A percentile compares a stretch with the other conserved stretches of the same genome.
Conservation (phyloP, 164 flowering plant species). For the Berberis thunbergii region DNA sequence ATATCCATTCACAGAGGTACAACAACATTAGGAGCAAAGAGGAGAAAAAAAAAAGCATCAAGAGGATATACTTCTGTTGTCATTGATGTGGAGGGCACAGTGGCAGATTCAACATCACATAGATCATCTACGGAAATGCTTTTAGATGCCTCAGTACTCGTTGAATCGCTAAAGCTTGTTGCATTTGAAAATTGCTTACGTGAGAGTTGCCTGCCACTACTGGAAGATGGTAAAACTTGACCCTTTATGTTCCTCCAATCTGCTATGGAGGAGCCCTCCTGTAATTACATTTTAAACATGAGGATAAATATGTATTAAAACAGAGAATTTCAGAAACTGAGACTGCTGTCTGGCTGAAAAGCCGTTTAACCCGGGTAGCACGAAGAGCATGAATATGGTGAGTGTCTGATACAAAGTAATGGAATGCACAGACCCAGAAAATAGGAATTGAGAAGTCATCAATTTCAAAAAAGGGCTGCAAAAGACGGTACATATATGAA, state of each 20-base stretch:
- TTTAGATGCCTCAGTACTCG: conserved; percentile 67
- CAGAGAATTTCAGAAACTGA: neutral
- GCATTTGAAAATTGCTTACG: conserved; percentile 58
- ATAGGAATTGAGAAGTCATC: no score
- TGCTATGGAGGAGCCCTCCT: conserved; percentile 54
- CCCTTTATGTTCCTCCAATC: conserved; percentile 67
- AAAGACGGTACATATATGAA: no score
- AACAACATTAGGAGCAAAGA: neutral
- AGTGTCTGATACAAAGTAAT: neutral
- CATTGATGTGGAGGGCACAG: conserved; percentile 57
- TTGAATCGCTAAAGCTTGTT: conserved; percentile 51
- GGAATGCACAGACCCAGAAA: no score
- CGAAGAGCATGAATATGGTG: neutral
- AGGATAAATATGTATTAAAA: neutral
- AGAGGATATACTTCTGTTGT: conserved; percentile 38
- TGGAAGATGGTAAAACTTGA: conserved; percentile 42
- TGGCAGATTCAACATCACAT: conserved; percentile 59
- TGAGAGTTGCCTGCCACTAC: conserved; percentile 38
- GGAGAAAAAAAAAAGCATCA: neutral
- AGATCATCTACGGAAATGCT: conserved; percentile 60
- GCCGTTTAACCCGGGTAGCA: no score
- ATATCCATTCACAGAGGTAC: neutral
- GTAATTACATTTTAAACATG: conserved; percentile 7
- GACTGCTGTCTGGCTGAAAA: neutral
- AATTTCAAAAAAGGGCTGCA: no score